These are phyloP conservation scores for Rhodocollybia butyracea DNA, from an alignment of 768 basidiomycete species.

Conservation along the genomic window DNA sequence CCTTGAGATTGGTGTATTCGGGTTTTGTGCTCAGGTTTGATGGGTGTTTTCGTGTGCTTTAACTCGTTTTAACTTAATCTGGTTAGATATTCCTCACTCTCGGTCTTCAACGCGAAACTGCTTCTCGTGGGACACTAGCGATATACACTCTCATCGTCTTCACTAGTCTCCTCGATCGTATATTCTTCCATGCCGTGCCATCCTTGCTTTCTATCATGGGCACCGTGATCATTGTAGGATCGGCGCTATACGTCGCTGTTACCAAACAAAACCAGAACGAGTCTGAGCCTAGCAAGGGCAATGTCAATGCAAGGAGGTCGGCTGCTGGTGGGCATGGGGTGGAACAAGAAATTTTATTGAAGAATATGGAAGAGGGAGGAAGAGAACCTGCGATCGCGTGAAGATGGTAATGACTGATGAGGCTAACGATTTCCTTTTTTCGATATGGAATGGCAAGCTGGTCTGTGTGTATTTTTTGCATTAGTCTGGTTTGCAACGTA, in stretches of 20 bases:
- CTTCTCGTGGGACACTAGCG: slow-evolving; percentile 58
- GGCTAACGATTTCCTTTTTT: no score
- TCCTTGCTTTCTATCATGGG: slow-evolving; percentile 60
- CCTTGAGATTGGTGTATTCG: slow-evolving; percentile 48
- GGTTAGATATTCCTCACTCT: slow-evolving; percentile 49
- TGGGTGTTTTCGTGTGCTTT: slow-evolving; percentile 30
- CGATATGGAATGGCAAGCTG: no score
- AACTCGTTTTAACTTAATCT: background rate
- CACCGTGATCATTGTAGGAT: slow-evolving; percentile 57
- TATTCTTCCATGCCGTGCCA: slow-evolving; percentile 61
- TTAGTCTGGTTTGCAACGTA: no score
- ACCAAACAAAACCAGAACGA: background rate
- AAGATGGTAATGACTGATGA: no score
- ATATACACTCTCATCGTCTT: slow-evolving; percentile 65
- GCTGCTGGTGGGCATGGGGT: background rate
- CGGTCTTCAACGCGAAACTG: slow-evolving; percentile 60
- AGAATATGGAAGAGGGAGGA: slow-evolving; percentile 1
- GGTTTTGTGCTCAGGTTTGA: slow-evolving; percentile 50
- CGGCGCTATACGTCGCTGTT: slow-evolving; percentile 41
- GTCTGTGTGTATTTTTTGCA: background rate
- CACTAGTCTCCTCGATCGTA: slow-evolving; percentile 57
- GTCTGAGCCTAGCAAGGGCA: background rate
- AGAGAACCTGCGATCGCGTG: no score
- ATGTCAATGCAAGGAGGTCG: background rate
- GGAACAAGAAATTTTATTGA: background rate